Conservation (phyloP, 2,329 filamentous ascomycete species). For the Botrytis squamosa region DNA sequence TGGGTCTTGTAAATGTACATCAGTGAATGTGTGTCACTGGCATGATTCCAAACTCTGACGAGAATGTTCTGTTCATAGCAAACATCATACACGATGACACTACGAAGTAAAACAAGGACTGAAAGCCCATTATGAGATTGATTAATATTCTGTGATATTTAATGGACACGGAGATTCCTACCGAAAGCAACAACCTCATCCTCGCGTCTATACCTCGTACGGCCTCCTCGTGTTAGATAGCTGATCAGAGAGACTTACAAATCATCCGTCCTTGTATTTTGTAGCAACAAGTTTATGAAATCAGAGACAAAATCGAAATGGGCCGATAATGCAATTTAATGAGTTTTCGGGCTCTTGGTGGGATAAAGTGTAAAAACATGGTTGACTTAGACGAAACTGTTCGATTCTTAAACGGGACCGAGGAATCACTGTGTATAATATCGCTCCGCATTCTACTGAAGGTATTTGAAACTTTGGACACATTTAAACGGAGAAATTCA, state of each 20-base stretch:
- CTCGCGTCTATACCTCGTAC: not conserved
- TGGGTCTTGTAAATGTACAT: too few species aligned
- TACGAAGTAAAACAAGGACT: not conserved
- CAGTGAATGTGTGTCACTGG: too few species aligned
- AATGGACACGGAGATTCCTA: not conserved
- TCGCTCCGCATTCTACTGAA: too few species aligned
- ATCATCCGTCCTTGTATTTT: not conserved
- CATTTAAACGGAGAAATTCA: too few species aligned
- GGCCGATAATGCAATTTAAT: too few species aligned
- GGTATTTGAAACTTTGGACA: too few species aligned
- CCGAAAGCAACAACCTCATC: not conserved
- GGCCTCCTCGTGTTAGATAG: not conserved
- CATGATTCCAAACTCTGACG: not conserved
- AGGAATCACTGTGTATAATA: too few species aligned
- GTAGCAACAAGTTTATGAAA: not conserved
- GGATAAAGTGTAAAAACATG: too few species aligned
- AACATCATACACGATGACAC: not conserved
- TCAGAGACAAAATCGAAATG: not conserved
- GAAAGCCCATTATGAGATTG: not conserved
- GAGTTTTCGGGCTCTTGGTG: not conserved
- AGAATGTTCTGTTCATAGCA: not conserved
- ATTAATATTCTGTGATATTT: not conserved
- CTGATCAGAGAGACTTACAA: not conserved
- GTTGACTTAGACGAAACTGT: too few species aligned
- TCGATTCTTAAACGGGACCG: too few species aligned